Evolutionary conservation across 1,284 basidiomycete genomes (phyloP).

Genomic region (Leccinum subrobustum): DNA sequence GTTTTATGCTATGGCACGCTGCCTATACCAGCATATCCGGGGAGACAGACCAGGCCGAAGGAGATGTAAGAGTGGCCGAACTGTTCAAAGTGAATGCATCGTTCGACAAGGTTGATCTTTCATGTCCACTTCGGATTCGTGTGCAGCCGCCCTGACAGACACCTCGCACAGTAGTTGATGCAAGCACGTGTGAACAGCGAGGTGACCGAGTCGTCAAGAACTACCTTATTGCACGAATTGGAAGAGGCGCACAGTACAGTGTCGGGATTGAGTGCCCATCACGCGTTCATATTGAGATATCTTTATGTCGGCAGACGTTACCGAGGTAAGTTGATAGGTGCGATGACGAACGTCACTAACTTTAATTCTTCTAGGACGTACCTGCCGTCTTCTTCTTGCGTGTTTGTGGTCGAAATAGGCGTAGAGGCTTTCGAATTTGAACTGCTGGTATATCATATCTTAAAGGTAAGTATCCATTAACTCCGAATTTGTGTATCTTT

Average conservation of each 20-base stretch:
- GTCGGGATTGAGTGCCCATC: conserved; percentile 63
- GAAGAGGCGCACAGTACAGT: conserved; percentile 72
- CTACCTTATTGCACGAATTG: conserved; percentile 71
- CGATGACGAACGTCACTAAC: conserved; percentile 6
- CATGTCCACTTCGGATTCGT: not conserved
- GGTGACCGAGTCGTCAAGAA: conserved; percentile 77
- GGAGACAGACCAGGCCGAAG: conserved; percentile 18
- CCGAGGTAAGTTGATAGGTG: conserved; percentile 42
- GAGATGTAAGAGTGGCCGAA: conserved; percentile 42
- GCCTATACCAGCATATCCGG: not conserved
- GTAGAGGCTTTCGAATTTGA: conserved; percentile 87
- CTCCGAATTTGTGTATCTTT: not conserved
- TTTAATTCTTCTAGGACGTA: conserved; percentile 40
- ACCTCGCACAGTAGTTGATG: conserved; percentile 60
- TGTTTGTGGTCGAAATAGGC: conserved; percentile 60
- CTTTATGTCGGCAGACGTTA: conserved; percentile 61
- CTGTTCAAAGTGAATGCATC: conserved; percentile 57
- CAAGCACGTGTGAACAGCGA: conserved; percentile 84
- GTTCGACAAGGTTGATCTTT: conserved; percentile 60
- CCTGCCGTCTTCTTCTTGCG: conserved; percentile 60
- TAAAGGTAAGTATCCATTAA: conserved; percentile 52
- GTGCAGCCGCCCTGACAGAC: conserved; percentile 8
- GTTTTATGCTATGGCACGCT: too few relatives aligned
- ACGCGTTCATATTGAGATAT: conserved; percentile 61
- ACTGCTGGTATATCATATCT: conserved; percentile 78